Evolutionary conservation across 768 basidiomycete species (phyloP), one percentile per base, ranked within the genome.

Genomic region (Wakefieldia striispora): DNA sequence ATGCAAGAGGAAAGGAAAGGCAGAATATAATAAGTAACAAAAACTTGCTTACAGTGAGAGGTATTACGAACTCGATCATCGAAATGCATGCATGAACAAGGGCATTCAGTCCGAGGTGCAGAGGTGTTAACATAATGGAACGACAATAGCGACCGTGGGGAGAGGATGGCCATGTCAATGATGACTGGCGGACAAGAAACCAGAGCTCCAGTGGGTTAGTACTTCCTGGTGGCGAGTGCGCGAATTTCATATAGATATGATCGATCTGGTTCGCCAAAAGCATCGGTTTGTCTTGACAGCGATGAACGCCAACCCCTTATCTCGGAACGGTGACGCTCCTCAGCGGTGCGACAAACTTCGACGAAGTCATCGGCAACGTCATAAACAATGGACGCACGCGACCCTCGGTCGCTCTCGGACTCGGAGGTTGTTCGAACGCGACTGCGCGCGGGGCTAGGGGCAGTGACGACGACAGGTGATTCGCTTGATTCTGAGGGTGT

Each of bases 141-240:
- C 9, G 24, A 50, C 40, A 40, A 34, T 41, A 38, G 49, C 19
- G 23, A 19, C 27, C 41, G 43, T 43, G 40, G 48, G 35, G 16
- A 20, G 40, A 42, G 23, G 45, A 33, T 16, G 35, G 49, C 44
- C 51, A 24, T 24, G 40, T 35, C 37, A 39, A 33, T 36, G 45
- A 36, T 37, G 37, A n/a, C n/a, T n/a, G n/a, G 19, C 37, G 35
- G n/a, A 33, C 34, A 21, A 52, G 40, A 21, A 40, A 16, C 23
- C 38, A 13, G 47, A 27, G 51, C 19, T 51, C 49, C 29, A 47
- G 42, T 5, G 50, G 12, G 57, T 80, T 63, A 88, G 69, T 91
- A 91, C 66, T 83, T 84, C 66, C 88, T 81, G n/a, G 87, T 91
- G 14, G 90, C 90, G 49, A 93, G 79, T 21, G 85, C 86, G 55